Evolutionary conservation across 2,329 filamentous ascomycete genomes (phyloP).

Genomic region (Dothideomycetes sp.): DNA sequence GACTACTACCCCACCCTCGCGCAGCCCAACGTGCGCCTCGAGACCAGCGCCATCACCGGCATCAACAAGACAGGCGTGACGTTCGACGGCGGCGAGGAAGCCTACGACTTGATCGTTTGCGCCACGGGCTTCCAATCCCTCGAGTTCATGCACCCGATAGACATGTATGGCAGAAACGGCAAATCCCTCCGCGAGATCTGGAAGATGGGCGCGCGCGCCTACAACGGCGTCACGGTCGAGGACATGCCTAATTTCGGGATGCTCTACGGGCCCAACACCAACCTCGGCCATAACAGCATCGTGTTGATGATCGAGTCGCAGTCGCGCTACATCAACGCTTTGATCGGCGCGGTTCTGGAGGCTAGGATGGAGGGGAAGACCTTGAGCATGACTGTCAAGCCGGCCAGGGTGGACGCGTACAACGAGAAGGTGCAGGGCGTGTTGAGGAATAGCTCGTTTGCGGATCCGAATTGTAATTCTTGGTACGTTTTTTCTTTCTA

Average conservation of each 20-base stretch:
- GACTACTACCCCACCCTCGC: conserved; percentile 45
- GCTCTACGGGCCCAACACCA: conserved; percentile 49
- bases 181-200: conserved; percentile 40
- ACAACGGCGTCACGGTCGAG: conserved; percentile 41
- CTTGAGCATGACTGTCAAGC: conserved; percentile 36
- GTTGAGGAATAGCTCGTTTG: conserved; percentile 37
- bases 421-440: conserved; percentile 36
- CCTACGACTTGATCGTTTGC: conserved; percentile 45
- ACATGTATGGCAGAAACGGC: conserved; percentile 35
- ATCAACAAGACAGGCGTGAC: conserved; percentile 38
- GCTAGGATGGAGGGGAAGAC: conserved; percentile 29
- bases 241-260: conserved; percentile 45
- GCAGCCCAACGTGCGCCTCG: conserved; percentile 36
- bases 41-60: conserved; percentile 37
- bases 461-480: conserved; percentile 41
- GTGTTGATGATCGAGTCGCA: conserved; percentile 54
- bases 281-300: conserved; percentile 45
- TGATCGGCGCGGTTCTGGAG: conserved; percentile 38
- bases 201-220: conserved; percentile 40
- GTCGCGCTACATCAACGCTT: conserved; percentile 39
- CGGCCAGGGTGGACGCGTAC: conserved; percentile 27
- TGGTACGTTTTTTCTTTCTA: conserved; percentile 46
- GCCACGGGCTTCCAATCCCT: conserved; percentile 50
- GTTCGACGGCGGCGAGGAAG: conserved; percentile 25
- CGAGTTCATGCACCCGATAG: conserved; percentile 48